Percentiles rank a stretch among this genome's conserved stretches.
Evolutionary conservation across 345 rosid species (phyloP).

Genomic region (Salix suchowensis): DNA sequence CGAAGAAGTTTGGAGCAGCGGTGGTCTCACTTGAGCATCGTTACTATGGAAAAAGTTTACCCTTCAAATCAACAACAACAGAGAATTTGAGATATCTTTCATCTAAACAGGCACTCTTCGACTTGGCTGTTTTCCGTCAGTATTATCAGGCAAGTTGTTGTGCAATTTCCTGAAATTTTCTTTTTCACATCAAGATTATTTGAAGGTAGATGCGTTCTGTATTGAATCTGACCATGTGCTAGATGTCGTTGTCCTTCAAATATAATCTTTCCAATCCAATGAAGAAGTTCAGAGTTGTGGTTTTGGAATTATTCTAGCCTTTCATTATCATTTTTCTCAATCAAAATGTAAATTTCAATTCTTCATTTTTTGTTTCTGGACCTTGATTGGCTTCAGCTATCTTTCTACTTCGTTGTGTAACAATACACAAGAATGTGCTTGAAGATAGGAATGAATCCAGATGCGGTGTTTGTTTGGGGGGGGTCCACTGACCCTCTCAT

Average conservation of each 20-base stretch:
- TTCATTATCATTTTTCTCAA: too few species aligned
- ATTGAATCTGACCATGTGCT: background rate
- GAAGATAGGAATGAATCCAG: too few species aligned
- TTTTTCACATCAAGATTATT: background rate
- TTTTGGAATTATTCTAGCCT: background rate
- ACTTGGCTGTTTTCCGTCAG: conserved; percentile 82
- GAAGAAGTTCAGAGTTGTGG: background rate
- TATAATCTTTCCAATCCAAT: background rate
- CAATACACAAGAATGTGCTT: too few species aligned
- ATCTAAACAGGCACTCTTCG: conserved; percentile 81
- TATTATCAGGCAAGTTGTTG: conserved; percentile 58
- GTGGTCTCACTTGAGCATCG: conserved; percentile 95
- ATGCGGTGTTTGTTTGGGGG: too few species aligned
- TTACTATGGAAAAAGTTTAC: conserved; percentile 82
- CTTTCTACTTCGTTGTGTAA: too few species aligned
- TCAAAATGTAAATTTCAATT: conserved; percentile 8
- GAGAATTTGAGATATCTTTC: conserved; percentile 84
- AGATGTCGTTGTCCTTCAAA: background rate
- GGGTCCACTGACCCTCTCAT: too few species aligned
- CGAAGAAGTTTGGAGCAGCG: conserved; percentile 96
- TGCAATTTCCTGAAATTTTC: conserved; percentile 26
- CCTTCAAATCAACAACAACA: conserved; percentile 61
- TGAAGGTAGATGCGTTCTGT: background rate
- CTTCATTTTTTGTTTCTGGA: background rate
- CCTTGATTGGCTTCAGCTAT: background rate